A percentile compares a stretch with the other conserved stretches of the same genome.
Conservation (phyloP, 2,329 filamentous ascomycete species). For the Aspergillus viridinutans region DNA sequence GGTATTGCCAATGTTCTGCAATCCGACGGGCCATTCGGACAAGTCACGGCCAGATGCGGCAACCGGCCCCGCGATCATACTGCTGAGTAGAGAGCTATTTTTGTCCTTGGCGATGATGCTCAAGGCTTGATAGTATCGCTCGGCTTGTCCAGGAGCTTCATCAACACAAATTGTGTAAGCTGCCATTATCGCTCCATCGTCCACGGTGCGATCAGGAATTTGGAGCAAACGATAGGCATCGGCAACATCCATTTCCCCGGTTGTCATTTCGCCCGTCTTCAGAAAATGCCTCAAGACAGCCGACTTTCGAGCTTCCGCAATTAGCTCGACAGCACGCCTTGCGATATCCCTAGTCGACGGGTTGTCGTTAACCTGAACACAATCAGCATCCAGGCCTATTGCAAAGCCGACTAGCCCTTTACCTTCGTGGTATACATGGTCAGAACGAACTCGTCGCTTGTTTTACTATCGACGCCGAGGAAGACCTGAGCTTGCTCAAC, state of each 20-base stretch:
- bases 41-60: conserved; percentile 29
- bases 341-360: conserved; percentile 48
- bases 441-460: conserved; percentile 55
- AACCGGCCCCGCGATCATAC: conserved; percentile 29
- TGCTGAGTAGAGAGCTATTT: conserved; percentile 35
- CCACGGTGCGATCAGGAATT: conserved; percentile 50
- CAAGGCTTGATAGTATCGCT: conserved; percentile 46
- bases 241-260: conserved; percentile 52
- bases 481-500: conserved; percentile 61
- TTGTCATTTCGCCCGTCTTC: conserved; percentile 47
- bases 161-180: conserved; percentile 46
- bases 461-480: conserved; percentile 50
- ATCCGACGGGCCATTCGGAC: conserved; percentile 69
- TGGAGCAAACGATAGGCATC: conserved; percentile 51
- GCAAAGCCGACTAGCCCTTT: conserved; percentile 5
- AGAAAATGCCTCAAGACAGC: conserved; percentile 50
- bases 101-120: conserved; percentile 44
- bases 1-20: conserved; percentile 93
- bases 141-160: conserved; percentile 44
- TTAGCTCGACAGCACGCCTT: conserved; percentile 54
- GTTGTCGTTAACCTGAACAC: conserved; percentile 47
- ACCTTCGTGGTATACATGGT: conserved; percentile 57
- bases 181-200: conserved; percentile 48
- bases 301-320: conserved; percentile 57
- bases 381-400: conserved; percentile 3